A percentile compares a stretch with the other conserved stretches of the same genome.
Evolutionary conservation across 805 yeast genomes (phyloP).

Genomic region (Spathaspora passalidarum): DNA sequence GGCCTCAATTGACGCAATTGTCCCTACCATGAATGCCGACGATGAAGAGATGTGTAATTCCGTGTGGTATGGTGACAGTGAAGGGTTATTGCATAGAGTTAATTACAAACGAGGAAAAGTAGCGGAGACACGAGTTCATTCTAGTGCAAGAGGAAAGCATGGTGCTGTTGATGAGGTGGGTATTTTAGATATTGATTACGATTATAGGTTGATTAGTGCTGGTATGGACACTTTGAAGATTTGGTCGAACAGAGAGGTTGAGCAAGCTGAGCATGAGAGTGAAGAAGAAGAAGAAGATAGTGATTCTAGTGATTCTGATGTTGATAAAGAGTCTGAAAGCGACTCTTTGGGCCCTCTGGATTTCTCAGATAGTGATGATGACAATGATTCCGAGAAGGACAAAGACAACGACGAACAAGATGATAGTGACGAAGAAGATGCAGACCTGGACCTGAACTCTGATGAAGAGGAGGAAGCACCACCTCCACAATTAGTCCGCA

Average conservation of each 20-base stretch:
- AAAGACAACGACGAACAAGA: conserved; percentile 7
- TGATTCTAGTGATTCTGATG: conserved; percentile 15
- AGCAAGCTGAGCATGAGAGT: conserved; percentile 24
- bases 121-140: conserved; percentile 64
- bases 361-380: conserved; percentile 8
- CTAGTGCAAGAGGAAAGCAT: conserved; percentile 33
- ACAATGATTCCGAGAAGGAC: conserved; percentile 4
- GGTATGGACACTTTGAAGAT: conserved; percentile 80
- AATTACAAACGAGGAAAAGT: conserved; percentile 63
- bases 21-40: conserved; percentile 53
- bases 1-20: conserved; percentile 71
- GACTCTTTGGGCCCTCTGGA: conserved; percentile 14
- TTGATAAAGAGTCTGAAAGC: conserved; percentile 20
- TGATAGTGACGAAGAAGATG: conserved; percentile 8
- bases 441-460: conserved; percentile 9
- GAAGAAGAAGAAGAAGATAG: conserved; percentile 16
- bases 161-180: conserved; percentile 67
- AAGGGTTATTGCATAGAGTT: conserved; percentile 68
- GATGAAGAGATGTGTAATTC: conserved; percentile 44
- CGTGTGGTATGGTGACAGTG: conserved; percentile 78
- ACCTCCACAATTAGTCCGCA: conserved; percentile 5
- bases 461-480: conserved; percentile 9
- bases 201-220: conserved; percentile 74
- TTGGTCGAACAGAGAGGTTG: conserved; percentile 52
- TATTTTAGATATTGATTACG: conserved; percentile 72